Evolutionary conservation across 2,329 filamentous ascomycete species (phyloP).

Genomic region (Fusarium coicis): DNA sequence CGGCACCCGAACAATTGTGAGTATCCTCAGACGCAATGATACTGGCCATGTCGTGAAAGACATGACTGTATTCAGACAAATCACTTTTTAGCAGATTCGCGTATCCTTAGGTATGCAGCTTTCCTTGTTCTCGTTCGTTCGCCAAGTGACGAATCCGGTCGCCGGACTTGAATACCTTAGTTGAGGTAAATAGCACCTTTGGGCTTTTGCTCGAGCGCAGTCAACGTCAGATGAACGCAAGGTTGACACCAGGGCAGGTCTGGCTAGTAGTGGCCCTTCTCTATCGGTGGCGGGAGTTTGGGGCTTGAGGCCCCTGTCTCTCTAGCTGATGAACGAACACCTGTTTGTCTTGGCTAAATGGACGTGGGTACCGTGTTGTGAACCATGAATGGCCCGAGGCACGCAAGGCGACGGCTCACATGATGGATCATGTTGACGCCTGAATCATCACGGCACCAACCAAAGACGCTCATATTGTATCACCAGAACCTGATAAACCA

Average conservation of each 20-base stretch:
- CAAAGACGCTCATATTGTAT: not conserved
- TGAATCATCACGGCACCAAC: conserved; percentile 26
- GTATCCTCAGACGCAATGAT: conserved; percentile 9
- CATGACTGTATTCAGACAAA: conserved; percentile 9
- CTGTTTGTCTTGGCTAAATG: not conserved
- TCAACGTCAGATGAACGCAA: conserved; percentile 35
- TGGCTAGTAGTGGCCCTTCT: not conserved
- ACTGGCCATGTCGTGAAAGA: not conserved
- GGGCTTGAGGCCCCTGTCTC: not conserved
- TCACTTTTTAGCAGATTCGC: conserved; percentile 1
- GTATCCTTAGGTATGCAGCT: conserved; percentile 19
- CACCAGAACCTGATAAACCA: not conserved
- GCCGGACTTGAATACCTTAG: not conserved
- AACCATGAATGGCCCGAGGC: conserved; percentile 28
- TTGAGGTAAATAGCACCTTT: not conserved
- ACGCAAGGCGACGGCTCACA: conserved; percentile 36
- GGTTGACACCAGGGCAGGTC: conserved; percentile 20
- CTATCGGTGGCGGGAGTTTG: not conserved
- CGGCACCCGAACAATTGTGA: not conserved
- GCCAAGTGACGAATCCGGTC: conserved; percentile 1
- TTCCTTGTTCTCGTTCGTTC: conserved; percentile 20
- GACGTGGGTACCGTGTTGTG: conserved; percentile 4
- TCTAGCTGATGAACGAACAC: not conserved
- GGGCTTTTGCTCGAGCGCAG: conserved; percentile 1
- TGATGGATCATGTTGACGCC: conserved; percentile 38